Evolutionary conservation across 2,329 filamentous ascomycete species (phyloP).

Genomic region (Apiospora aurea): DNA sequence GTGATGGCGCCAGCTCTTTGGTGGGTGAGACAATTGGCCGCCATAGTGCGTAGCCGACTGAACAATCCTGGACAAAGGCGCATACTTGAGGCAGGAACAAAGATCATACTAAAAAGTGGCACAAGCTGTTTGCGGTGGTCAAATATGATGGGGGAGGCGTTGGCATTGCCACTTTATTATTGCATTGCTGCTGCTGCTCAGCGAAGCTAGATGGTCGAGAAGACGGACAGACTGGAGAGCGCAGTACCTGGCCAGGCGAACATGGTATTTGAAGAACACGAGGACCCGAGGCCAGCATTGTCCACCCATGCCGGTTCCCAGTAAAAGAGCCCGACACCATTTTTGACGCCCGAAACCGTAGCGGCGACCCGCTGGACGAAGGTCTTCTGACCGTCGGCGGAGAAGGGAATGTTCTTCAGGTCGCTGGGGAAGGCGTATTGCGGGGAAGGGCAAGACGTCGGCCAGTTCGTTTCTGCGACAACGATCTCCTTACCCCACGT

Average conservation of each 20-base stretch:
- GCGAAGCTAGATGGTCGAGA: conserved; percentile 52
- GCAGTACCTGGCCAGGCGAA: conserved; percentile 62
- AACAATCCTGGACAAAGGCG: not conserved
- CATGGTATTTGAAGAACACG: conserved; percentile 69
- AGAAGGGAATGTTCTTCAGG: conserved; percentile 65
- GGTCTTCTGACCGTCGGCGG: conserved; percentile 65
- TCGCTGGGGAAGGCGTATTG: conserved; percentile 67
- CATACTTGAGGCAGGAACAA: not conserved
- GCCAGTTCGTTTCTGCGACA: conserved; percentile 78
- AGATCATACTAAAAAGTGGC: not conserved
- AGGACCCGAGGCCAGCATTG: conserved; percentile 69
- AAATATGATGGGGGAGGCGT: not conserved
- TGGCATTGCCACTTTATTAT: not conserved
- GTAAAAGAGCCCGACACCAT: conserved; percentile 70
- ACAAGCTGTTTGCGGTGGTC: conserved; percentile 3
- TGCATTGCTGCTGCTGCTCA: not conserved
- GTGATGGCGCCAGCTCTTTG: not conserved
- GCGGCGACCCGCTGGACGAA: conserved; percentile 68
- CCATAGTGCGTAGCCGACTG: not conserved
- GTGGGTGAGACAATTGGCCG: conserved; percentile 9
- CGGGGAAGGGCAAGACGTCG: conserved; percentile 66
- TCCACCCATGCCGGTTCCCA: conserved; percentile 78
- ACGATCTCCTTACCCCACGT: conserved; percentile 71
- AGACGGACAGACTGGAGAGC: conserved; percentile 63
- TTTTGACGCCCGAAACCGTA: conserved; percentile 58